Percentiles rank a stretch among this genome's conserved stretches.
phyloP scores from a whole-genome alignment of 768 basidiomycete species.

The Galerina marginata region DNA sequence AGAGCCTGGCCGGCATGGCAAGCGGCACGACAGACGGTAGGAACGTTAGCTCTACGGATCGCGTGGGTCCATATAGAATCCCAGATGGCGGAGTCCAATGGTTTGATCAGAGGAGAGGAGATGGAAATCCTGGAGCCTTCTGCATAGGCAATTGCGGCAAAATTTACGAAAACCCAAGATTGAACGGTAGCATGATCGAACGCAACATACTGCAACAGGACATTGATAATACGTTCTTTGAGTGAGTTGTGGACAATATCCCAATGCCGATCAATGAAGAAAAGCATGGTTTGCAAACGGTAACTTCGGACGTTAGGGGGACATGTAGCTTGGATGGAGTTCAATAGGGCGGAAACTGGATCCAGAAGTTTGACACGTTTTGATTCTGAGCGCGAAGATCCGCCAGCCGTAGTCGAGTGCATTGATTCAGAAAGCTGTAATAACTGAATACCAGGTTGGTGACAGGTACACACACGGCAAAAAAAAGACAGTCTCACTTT shows the following conservation, averaged over 20 bases:
- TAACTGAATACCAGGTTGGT: conserved; percentile 46
- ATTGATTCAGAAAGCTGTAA: conserved; percentile 67
- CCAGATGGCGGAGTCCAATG: conserved; percentile 57
- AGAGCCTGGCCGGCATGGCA: conserved; percentile 70
- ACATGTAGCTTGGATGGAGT: conserved; percentile 45
- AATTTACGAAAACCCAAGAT: conserved; percentile 84
- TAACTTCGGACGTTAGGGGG: conserved; percentile 42
- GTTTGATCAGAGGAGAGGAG: conserved; percentile 1
- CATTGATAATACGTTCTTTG: conserved; percentile 58
- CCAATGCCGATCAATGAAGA: conserved; percentile 87
- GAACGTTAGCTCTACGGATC: conserved; percentile 71
- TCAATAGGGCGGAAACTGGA: conserved; percentile 61
- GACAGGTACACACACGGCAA: conserved; percentile 3
- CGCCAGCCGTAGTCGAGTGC: conserved; percentile 34
- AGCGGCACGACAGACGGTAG: conserved; percentile 79
- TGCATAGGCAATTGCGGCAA: conserved; percentile 72
- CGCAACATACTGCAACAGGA: conserved; percentile 65
- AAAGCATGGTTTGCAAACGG: conserved; percentile 80
- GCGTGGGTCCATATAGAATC: conserved; percentile 83
- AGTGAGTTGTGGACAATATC: conserved; percentile 58
- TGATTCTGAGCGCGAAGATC: conserved; percentile 31
- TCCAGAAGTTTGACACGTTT: conserved; percentile 65
- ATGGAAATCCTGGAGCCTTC: conserved; percentile 35
- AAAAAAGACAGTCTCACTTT: conserved; percentile 49
- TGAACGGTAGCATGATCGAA: conserved; percentile 70